Base-by-base conservation (phyloP, 2,329 filamentous ascomycete species). In the Neofusicoccum sp. region DNA sequence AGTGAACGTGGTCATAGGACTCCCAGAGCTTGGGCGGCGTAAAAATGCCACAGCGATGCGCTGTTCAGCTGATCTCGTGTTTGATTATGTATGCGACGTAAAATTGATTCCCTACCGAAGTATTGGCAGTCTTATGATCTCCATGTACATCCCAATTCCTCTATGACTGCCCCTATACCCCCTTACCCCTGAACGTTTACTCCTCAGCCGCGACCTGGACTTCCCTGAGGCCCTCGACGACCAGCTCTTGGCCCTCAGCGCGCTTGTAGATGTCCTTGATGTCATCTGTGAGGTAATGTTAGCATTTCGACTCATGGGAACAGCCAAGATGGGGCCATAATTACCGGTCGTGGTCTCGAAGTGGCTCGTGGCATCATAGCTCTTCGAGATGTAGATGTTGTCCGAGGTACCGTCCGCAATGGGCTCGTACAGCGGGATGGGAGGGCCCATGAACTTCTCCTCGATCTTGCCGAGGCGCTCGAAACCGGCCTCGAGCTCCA, bases 341-440 rank as follows among this genome's bases (percentile, higher is more conserved):
- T 71, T 77, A 85, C 84, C 82, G 58, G 86, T 89, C 31, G 86
- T 88, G 36, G 91, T 97, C 85, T 99, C 95, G 72, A 99, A 99
- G 83, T 99, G 95, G 76, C 90, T 96, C 65, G 90, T 96, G 58
- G 96, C 91, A 72, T 99, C 96, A 79, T 99, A 99, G 81, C 91
- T 96, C 87, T 96, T 97, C 71, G 92, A 96, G 75, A 99, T 92
- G 81, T 92, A 99, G 76, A 99, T 89, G 78, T 93, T 93, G 81
- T 97, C 93, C 68, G 87, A 89, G 68, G 80, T 82, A 65, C 95
- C 95, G 71, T 88, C 85, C 71, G 91, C 89, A 51, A 93, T 76
- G 24, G 95, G 96, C 79, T 96, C 92, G 77, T 97, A 98, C 63
- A 99, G 84, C 58, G 95, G 93, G 67, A 97, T 96, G 16, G 95